Base-by-base conservation (phyloP, 2,329 filamentous ascomycete genomes). In the Pseudopithomyces chartarum region DNA sequence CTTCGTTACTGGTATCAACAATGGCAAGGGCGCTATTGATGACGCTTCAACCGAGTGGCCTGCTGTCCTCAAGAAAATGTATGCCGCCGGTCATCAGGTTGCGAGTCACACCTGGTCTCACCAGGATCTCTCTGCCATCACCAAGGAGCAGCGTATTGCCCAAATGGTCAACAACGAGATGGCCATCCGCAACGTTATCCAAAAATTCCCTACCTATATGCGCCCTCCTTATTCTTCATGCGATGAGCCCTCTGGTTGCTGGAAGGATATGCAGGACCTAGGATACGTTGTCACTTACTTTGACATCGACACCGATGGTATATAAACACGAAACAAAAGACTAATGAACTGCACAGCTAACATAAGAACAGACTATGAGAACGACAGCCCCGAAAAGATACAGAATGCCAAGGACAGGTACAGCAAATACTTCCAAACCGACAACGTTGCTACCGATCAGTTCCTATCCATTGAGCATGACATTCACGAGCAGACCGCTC, bases 251-350 rank as follows among this genome's bases (percentile, higher is more conserved):
- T 81, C 67, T 73, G 63, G 59, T 63, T n/a, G 69, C 76, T 45
- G 61, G 79, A 61, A 63, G 73, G 12, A 67, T 63, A 43, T 51
- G 48, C n/a, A 42, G 48, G 48, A 51, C 38, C 69, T 87, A 47
- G 82, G 82, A 52, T 87, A 86, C 75, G 84, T 85, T 61, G 78
- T 87, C 62, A 82, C 85, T 59, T 87, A 84, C 61, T 80, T 86
- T 65, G 83, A 87, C 61, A 73, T 88, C 34, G 85, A 88, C 64
- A 81, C 85, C 1, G 81, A 84, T 51, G 85, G 62, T 65, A 50
- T 3, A 55, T 43, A 29, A 11, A 6, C 59, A 83, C 20, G 2
- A 36, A n/a, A 10, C 13, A 4, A 32, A 26, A 38, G 1, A 5
- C 6, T 32, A 1, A 19, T 11, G 4, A 32, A 55, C 13, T 11